These are phyloP conservation scores for Pachysolen tannophilus DNA, from an alignment of 805 yeast genomes.

Conservation along the genomic window DNA sequence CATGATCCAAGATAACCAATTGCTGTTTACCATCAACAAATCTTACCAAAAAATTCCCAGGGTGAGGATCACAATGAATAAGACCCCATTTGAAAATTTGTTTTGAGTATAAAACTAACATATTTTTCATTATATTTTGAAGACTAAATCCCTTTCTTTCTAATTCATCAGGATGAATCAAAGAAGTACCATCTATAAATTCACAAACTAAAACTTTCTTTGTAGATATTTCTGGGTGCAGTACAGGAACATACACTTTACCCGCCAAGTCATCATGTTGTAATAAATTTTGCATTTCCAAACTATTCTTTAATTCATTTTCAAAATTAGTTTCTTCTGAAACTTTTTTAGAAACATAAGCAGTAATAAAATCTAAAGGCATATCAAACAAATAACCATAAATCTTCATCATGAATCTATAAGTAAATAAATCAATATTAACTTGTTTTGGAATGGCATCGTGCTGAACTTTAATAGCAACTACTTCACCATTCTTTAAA, in stretches of 20 bases:
- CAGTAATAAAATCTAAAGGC: slow-evolving; percentile 50
- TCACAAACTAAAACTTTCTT: slow-evolving; percentile 53
- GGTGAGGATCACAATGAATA: slow-evolving; percentile 75
- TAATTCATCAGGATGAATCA: slow-evolving; percentile 39
- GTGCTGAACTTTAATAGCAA: slow-evolving; percentile 65
- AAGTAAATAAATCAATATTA: slow-evolving; percentile 52
- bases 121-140: slow-evolving; percentile 36
- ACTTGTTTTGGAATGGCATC: slow-evolving; percentile 54
- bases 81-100: slow-evolving; percentile 62
- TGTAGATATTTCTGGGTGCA: slow-evolving; percentile 37
- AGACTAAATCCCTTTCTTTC: slow-evolving; percentile 20
- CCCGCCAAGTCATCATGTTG: slow-evolving; percentile 31
- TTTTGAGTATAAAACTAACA: slow-evolving; percentile 42
- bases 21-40: slow-evolving; percentile 32
- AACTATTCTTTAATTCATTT: slow-evolving; percentile 48
- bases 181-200: slow-evolving; percentile 68
- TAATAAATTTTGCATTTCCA: slow-evolving; percentile 29
- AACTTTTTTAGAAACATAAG: slow-evolving; percentile 50
- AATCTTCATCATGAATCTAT: slow-evolving; percentile 38
- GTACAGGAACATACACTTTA: slow-evolving; percentile 48
- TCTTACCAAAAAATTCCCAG: slow-evolving; percentile 65
- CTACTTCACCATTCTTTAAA: slow-evolving; percentile 37
- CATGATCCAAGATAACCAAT: slow-evolving; percentile 68
- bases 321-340: slow-evolving; percentile 54
- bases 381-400: slow-evolving; percentile 55